phyloP scores from a whole-genome alignment of 352 stramenopile species.

The Phytophthora pseudosyringae region DNA sequence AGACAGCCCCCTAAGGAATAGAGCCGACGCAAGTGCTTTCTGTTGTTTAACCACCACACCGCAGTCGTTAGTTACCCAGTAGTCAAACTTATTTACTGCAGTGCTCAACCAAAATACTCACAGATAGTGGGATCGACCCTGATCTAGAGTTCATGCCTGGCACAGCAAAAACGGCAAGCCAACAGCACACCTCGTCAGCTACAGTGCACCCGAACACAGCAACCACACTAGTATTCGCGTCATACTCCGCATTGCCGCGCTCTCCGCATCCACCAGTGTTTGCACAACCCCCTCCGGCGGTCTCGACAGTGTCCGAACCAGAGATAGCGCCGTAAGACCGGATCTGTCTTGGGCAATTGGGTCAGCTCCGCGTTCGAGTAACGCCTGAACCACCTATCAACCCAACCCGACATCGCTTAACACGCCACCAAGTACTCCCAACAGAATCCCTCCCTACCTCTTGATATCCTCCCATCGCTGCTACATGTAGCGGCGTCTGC shows the following conservation, averaged over 20 bases:
- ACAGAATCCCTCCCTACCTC: conserved; percentile 38
- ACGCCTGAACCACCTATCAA: conserved; percentile 49
- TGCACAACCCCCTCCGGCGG: conserved; percentile 73
- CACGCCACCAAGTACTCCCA: neutral
- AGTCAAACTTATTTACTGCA: neutral
- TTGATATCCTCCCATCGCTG: conserved; percentile 66
- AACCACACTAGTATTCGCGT: neutral
- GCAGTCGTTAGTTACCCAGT: neutral
- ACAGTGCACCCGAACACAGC: neutral
- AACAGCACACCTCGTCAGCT: conserved; percentile 6
- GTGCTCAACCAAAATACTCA: conserved; percentile 13
- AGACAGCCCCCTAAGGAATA: conserved; percentile 48
- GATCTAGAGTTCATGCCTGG: conserved; percentile 29
- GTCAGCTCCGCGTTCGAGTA: conserved; percentile 63
- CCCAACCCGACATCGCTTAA: conserved; percentile 8
- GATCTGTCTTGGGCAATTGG: conserved; percentile 57
- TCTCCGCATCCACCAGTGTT: conserved; percentile 59
- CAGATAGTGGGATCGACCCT: conserved; percentile 25
- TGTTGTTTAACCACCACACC: conserved; percentile 16
- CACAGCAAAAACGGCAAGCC: neutral
- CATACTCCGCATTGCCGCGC: conserved; percentile 30
- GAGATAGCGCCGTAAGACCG: conserved; percentile 68
- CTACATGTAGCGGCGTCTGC: conserved; percentile 73
- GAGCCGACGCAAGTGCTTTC: conserved; percentile 54
- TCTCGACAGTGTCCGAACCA: conserved; percentile 70